Base-by-base conservation (phyloP, 352 stramenopile species). In the Porosira glacialis region DNA sequence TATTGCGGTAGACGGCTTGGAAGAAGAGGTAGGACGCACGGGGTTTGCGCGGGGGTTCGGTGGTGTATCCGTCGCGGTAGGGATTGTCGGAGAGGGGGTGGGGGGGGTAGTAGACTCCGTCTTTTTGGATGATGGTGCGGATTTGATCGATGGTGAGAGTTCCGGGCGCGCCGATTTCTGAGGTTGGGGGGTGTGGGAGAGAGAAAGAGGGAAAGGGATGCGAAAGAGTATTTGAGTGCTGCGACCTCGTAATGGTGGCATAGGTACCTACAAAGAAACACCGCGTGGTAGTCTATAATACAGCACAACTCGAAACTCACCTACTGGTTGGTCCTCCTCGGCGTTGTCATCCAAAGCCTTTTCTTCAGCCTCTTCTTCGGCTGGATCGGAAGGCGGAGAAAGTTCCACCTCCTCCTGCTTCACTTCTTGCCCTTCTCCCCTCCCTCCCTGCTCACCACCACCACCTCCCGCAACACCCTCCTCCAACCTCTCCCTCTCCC, bases 1-100 rank as follows among this genome's bases (percentile, higher is more conserved):
- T 85, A 0, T 57, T 69, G 33, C 83, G 76, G 57, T 89, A 85
- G 2, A 82, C 79, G 19, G 77, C 78, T 48, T 90, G 85, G 63
- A 87, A 93, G 43, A 92, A 87, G 2, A 90, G 68, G 43, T 91
- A 92, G 1, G 85, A 91, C n/a, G 85, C 78, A 44, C 85, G 63
- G 21, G 87, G 83, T 53, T 90, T 91, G 27, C 81, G 83, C 4
- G 87, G 87, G 30, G 87, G 81, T 55, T 90, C 80, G 3, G 83
- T 92, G 33, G 88, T 53, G 48, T 88, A 91, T 53, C 87, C 87
- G 67, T 93, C 87, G 22, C 85, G 60, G 59, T 93, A 93, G 8
- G 87, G 70, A 65, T 93, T 93, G 43, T 90, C 78, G 30, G 66
- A 89, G 26, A 71, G 75, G 47, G 83, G 73, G 57, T 87, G 53